Conservation (phyloP, 73 alveolate genomes). For the Effrenium voratum region DNA sequence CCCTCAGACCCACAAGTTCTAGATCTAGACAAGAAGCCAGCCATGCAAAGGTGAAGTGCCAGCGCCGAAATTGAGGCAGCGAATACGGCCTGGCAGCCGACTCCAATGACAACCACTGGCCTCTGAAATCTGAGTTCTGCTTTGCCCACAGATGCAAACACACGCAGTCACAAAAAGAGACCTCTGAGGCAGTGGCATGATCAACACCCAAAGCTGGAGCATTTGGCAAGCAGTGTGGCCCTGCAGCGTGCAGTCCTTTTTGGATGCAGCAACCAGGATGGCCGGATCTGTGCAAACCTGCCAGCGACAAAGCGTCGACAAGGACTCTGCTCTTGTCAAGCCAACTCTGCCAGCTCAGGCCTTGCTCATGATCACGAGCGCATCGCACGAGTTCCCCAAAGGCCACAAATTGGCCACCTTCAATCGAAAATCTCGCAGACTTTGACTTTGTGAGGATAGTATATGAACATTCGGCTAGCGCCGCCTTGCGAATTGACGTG, state of each 20-base stretch:
- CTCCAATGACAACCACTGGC: no score
- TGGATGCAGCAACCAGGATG: background rate
- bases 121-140: no score
- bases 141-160: no score
- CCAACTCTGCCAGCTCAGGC: background rate
- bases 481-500: no score
- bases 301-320: no score
- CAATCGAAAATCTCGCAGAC: background rate
- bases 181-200: conserved; percentile 13
- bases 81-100: conserved; percentile 38
- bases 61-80: conserved; percentile 66
- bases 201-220: conserved; percentile 77
- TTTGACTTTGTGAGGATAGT: no score
- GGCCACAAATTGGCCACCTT: conserved; percentile 28
- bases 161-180: no score
- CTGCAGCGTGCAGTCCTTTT: conserved; percentile 55
- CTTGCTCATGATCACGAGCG: background rate
- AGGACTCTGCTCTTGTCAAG: background rate
- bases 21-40: no score
- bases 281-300: background rate
- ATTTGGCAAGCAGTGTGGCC: conserved; percentile 79
- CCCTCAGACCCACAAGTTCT: no score
- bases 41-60: conserved; percentile 65
- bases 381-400: background rate
- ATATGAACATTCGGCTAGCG: no score